Base-by-base conservation (phyloP, 164 flowering plant species). In the Berberis thunbergii region DNA sequence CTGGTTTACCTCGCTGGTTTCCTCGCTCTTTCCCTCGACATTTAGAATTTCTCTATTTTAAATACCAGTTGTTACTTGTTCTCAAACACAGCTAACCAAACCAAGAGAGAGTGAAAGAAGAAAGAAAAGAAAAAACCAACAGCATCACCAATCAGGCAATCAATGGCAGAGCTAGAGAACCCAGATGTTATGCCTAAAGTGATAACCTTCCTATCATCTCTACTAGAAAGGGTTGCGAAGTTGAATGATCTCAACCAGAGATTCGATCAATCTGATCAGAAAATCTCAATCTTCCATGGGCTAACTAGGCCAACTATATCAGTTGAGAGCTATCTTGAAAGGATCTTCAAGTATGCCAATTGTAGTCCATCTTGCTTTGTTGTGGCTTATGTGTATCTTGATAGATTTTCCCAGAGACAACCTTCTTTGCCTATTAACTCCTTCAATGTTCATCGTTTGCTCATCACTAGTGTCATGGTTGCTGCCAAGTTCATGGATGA, bases 291-390 rank as follows among this genome's bases (percentile, higher is more conserved):
- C n/a, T 89, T 89, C 66, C 79, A 85, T 67, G 83, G 89, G 2
- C 66, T 79, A 4, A 73, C 69, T 41, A 67, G 80, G 40, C 96
- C 94, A 39, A 66, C 74, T 39, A 69, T 87, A 55, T 76, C 81
- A 65, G 70, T 90, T 12, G 68, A 72, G 43, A 75, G 76, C 59
- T 86, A 86, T 55, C 52, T 88, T 2, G 85, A 80, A 61, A 78
- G 95, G 70, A 84, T 86, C 64, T 84, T 77, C 75, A 83, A 75
- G 77, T 90, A 90, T 67, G 76, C 84, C 0, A 72, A 72, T 48
- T 87, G 94, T 75, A 83, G 90, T 72, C 74, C 86, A 2, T 86
- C 86, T 48, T 86, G 94, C 66, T 83, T 75, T 60, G 74, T 83
- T 41, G 73, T 80, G 2, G 91, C 88, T 1, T 82, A 83, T 52